Evolutionary conservation across 345 rosid genomes (phyloP).

Genomic region (Anacardium occidentale): DNA sequence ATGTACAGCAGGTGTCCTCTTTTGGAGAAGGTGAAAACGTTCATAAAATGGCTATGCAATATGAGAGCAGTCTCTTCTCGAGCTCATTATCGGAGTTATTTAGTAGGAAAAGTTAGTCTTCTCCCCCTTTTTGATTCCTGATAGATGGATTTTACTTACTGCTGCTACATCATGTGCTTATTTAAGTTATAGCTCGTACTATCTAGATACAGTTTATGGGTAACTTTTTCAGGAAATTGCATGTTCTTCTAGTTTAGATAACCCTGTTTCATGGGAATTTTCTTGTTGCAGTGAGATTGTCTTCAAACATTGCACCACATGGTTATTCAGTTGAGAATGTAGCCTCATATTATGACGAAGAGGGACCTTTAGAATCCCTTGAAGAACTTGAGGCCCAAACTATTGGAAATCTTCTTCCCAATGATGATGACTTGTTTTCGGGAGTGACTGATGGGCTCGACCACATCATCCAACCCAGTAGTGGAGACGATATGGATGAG

Average conservation of each 20-base stretch:
- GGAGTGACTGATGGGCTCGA: slow-evolving; percentile 52
- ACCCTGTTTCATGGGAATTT: slow-evolving; percentile 8
- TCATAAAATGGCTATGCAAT: slow-evolving; percentile 30
- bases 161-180: not conserved
- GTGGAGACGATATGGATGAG: slow-evolving; percentile 54
- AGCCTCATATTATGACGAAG: slow-evolving; percentile 44
- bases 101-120: slow-evolving; percentile 46
- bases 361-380: slow-evolving; percentile 49
- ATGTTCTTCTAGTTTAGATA: slow-evolving; percentile 9
- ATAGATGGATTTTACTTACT: not conserved
- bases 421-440: slow-evolving; percentile 61
- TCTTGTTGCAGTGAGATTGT: slow-evolving; percentile 48
- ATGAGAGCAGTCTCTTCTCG: slow-evolving; percentile 63
- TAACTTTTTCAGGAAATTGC: not conserved
- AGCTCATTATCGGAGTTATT: slow-evolving; percentile 60
- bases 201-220: slow-evolving; percentile 7
- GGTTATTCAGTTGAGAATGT: slow-evolving; percentile 42
- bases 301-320: slow-evolving; percentile 35
- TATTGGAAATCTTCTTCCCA: slow-evolving; percentile 68
- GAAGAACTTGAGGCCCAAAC: slow-evolving; percentile 67
- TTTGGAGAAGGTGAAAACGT: slow-evolving; percentile 27
- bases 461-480: slow-evolving; percentile 19
- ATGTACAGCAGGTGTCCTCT: slow-evolving; percentile 23
- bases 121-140: slow-evolving; percentile 4
- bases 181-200: slow-evolving; percentile 1